These are phyloP conservation scores for Juglanconis oblonga DNA, from an alignment of 2,329 filamentous ascomycete species.

Conservation along the genomic window DNA sequence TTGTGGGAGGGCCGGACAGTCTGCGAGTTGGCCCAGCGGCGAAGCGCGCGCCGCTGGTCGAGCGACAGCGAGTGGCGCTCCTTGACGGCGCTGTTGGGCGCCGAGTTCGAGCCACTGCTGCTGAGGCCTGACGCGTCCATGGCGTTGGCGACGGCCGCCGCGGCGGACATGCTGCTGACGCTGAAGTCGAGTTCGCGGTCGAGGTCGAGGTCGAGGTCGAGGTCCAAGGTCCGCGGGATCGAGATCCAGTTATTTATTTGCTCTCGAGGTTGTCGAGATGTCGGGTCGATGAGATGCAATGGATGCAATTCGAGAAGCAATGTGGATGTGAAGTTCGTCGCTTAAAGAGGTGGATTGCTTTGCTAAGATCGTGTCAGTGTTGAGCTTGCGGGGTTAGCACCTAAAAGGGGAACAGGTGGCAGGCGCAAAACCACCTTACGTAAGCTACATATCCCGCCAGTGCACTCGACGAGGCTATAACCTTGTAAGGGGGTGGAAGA, in stretches of 20 bases:
- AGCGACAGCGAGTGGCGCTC: slow-evolving; percentile 61
- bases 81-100: slow-evolving; percentile 26
- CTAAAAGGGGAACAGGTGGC: background rate
- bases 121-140: slow-evolving; percentile 10
- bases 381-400: slow-evolving; percentile 9
- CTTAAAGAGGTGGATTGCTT: slow-evolving; percentile 15
- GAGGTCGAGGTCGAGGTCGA: background rate
- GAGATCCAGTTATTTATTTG: slow-evolving; percentile 13
- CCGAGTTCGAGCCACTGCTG: background rate
- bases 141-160: slow-evolving; percentile 10
- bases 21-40: slow-evolving; percentile 58
- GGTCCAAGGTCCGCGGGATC: background rate
- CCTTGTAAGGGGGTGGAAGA: background rate
- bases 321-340: slow-evolving; percentile 4
- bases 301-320: slow-evolving; percentile 17
- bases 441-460: background rate
- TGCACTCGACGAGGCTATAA: background rate
- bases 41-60: slow-evolving; percentile 59
- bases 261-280: slow-evolving; percentile 8
- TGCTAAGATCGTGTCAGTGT: slow-evolving; percentile 7
- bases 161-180: slow-evolving; percentile 11
- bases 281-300: slow-evolving; percentile 12
- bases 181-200: background rate
- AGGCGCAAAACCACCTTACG: background rate
- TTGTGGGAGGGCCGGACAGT: slow-evolving; percentile 57